Evolutionary conservation across 805 yeast genomes (phyloP), one percentile per base, ranked within the genome.

Genomic region (Hanseniaspora nectarophila): DNA sequence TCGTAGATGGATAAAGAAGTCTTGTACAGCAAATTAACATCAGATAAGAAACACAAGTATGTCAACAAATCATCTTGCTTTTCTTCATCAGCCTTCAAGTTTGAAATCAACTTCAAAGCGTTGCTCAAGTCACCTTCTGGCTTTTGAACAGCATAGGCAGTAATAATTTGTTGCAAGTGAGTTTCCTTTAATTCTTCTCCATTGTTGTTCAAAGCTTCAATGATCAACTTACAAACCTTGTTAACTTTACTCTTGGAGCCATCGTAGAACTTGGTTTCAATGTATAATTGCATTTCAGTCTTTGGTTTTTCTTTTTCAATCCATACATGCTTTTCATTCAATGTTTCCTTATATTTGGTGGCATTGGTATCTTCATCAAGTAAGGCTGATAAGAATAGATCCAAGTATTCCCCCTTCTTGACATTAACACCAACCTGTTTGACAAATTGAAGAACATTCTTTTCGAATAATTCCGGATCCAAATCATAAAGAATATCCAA

Each of bases 401-500:
- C 96, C 58, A 92, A 67, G 64, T 85, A 81, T 54, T 84, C 95
- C 9, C 82, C 79, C 44, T 75, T 73, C 28, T 49, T 49, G 16
- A 49, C 53, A 21, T 35, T 31, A 18, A 5, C 16, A 28, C 74
- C 80, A 42, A 92, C 73, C 61, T 87, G 87, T 24, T 74, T 70
- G 21, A 92, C 73, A 61, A 92, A 86, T 7, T 64, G 61, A 52
- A 80, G 84, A 15, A 87, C 64, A 59, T 85, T 83, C 3, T 67
- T 66, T 56, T 72, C 70, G 59, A 89, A 92, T 46, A 77, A 67
- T 26, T 72, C 74, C 1, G 96, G 94, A 53, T 80, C 80, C 67
- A 85, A 86, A 64, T 92, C 99, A 68, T 88, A 85, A 52, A 92
- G 69, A 33, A 92, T 77, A 65, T 92, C 97, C 65, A 92, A 68